Evolutionary conservation across 2,329 filamentous ascomycete genomes (phyloP).

Genomic region (Colletotrichum musae): DNA sequence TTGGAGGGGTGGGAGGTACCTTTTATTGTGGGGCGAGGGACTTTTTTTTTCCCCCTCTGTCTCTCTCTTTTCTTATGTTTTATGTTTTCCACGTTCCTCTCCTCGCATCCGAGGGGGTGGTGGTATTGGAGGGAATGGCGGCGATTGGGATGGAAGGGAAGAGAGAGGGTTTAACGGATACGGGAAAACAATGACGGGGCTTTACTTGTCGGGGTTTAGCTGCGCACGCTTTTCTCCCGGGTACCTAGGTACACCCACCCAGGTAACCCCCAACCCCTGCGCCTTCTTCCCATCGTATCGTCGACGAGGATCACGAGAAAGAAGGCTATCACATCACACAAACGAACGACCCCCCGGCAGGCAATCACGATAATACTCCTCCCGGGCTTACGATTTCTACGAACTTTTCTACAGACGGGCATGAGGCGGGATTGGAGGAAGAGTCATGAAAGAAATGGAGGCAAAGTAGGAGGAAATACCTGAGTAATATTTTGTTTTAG

Average conservation of each 20-base stretch:
- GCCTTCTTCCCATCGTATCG: too few relatives aligned
- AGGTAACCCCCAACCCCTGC: too few relatives aligned
- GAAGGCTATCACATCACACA: too few relatives aligned
- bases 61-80: neutral
- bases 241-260: too few relatives aligned
- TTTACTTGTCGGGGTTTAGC: neutral
- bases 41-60: conserved; percentile 7
- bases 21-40: conserved; percentile 13
- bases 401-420: too few relatives aligned
- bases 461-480: conserved; percentile 1
- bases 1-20: neutral
- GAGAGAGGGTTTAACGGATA: neutral
- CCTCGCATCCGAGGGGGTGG: neutral
- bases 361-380: too few relatives aligned
- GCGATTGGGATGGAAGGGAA: too few relatives aligned
- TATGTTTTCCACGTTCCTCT: neutral
- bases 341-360: too few relatives aligned
- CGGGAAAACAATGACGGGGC: conserved; percentile 17
- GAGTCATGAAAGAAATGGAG: conserved; percentile 1
- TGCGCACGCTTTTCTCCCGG: neutral
- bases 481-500: conserved; percentile 6
- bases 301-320: too few relatives aligned
- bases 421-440: neutral
- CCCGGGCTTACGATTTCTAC: neutral
- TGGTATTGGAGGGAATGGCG: neutral